Evolutionary conservation across 805 yeast genomes (phyloP), one percentile per base, ranked within the genome.

Genomic region (Kurtzmaniella cleridarum): DNA sequence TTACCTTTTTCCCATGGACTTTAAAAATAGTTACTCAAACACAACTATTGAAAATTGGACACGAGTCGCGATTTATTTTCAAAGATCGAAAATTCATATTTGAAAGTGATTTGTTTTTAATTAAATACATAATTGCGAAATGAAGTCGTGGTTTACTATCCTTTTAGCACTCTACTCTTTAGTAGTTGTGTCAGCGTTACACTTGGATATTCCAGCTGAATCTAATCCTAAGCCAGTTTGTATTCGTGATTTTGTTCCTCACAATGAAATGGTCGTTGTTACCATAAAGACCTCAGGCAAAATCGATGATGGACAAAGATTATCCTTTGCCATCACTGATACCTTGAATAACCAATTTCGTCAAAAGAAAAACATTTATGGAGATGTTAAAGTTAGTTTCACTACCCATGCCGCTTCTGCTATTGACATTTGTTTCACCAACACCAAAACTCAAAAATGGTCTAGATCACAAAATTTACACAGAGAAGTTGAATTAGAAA

Each of bases 341-440:
- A 72, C 84, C 32, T 73, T 78, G 51, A 96, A 96, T 30, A 90
- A 90, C 60, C 95, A 86, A 57, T 83, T 81, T 48, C 55, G 69
- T 62, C 82, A 85, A 53, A 81, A 79, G 57, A 78, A 81, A 58
- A 89, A 85, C 57, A 72, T 93, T 50, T 79, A 78, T 15, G 95
- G 91, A 26, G 73, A 72, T 3, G 72, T 76, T 39, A 78, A 80
- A 55, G 79, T 85, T 42, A 91, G 93, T 3, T 91, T 93, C 69
- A 87, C 93, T 37, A 80, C 95, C 11, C 87, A 83, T 57, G 71
- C 82, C 18, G 78, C 82, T 45, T 82, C 91, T 32, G 85, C 95
- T 2, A 80, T 93, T 59, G 98, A 93, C 64, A 78, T 93, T 40
- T 93, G 98, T 64, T 84, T 93, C 64, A 84, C 81, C 43, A 91